Evolutionary conservation across 305 asterid genomes (phyloP), one percentile per base, ranked within the genome.

Genomic region (Plantago lanceolata): DNA sequence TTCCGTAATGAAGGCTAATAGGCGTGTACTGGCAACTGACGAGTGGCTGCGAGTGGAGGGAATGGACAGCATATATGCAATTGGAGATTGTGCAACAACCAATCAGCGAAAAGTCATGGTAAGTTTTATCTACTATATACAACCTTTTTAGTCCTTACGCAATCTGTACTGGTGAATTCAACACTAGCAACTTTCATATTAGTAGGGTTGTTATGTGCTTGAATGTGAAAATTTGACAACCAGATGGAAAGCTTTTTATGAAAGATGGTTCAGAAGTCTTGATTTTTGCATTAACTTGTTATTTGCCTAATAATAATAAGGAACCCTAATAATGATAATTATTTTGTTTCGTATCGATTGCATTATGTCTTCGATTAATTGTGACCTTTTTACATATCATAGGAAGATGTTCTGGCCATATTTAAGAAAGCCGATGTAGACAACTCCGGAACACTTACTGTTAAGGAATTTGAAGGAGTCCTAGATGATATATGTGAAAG

Each of bases 41-140:
- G 98, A 92, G 75, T 92, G 98, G 98, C 75, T 92, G 66, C 79
- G 98, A 58, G 90, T 89, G 28, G 96, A 89, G 67, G 91, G 95
- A 54, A 64, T 72, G 69, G 84, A 85, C 68, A 79, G 29, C 72
- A 80, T 87, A 73, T 92, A 87, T 74, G 98, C 96, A 29, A 66
- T 89, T 37, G 96, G 98, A 65, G 98, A 89, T 71, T 82, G 95
- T 73, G 96, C 98, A 64, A 89, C 98, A 67, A 92, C 87, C 78
- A 85, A 85, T 77, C 98, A 89, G 69, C 96, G 97, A 19, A 84
- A 61, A 82, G 94, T 87, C 82, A 79, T 85, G 96, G 98, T 92
- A 84, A 67, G 28, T 24, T 12, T 61, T 64, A 59, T 19, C 50
- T 59, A 57, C 56, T 58, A 52, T 47, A n/a, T n/a, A n/a, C n/a